Evolutionary conservation across 2,329 filamentous ascomycete genomes (phyloP).

Genomic region (Samsoniella hepiali): DNA sequence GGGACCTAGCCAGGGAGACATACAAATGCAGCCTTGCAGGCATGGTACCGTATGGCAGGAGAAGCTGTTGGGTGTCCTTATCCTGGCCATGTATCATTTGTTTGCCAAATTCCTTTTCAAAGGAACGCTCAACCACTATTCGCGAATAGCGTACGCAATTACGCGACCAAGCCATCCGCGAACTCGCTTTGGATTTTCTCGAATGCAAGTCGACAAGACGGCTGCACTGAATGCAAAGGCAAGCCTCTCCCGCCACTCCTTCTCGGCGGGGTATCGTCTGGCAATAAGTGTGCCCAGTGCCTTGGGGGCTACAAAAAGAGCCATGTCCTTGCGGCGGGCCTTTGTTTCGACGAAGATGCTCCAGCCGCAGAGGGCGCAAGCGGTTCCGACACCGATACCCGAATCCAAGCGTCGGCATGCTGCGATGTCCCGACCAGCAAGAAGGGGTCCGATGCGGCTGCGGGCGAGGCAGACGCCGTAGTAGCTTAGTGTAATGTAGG

Average conservation of each 20-base stretch:
- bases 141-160: slow-evolving; percentile 47
- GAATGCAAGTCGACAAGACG: slow-evolving; percentile 62
- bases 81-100: too few species aligned
- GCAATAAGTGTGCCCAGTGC: slow-evolving; percentile 73
- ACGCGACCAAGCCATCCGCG: slow-evolving; percentile 66
- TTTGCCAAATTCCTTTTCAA: too few species aligned
- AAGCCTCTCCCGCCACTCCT: slow-evolving; percentile 64
- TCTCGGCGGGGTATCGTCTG: slow-evolving; percentile 58
- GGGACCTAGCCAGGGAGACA: too few species aligned
- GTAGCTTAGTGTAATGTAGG: slow-evolving; percentile 77
- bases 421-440: slow-evolving; percentile 53
- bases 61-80: too few species aligned
- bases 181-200: slow-evolving; percentile 60
- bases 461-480: slow-evolving; percentile 78
- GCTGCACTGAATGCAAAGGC: slow-evolving; percentile 66
- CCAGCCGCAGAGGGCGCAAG: slow-evolving; percentile 76
- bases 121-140: not conserved
- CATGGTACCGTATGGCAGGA: too few species aligned
- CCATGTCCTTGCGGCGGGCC: slow-evolving; percentile 67
- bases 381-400: slow-evolving; percentile 66
- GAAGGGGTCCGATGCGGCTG: slow-evolving; percentile 65
- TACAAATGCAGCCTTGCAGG: too few species aligned
- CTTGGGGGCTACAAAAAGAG: slow-evolving; percentile 75
- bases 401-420: slow-evolving; percentile 53
- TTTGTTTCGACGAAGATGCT: slow-evolving; percentile 71